Evolutionary conservation across 768 basidiomycete genomes (phyloP).

Genomic region (Stropharia rugosoannulata): DNA sequence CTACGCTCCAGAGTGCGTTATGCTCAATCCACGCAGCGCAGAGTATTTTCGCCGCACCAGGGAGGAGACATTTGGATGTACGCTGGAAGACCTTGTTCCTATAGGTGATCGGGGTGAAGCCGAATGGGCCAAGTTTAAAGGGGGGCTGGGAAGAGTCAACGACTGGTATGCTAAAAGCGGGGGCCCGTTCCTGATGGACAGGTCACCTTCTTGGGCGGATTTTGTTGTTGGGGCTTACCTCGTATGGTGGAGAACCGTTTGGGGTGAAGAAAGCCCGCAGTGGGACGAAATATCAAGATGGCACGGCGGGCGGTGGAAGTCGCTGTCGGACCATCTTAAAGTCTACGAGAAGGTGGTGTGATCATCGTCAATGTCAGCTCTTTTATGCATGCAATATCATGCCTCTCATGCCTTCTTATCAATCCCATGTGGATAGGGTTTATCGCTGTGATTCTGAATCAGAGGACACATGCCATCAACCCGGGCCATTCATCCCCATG

Average conservation of each 20-base stretch:
- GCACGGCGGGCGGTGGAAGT: slow-evolving; percentile 40
- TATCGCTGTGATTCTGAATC: too few species aligned
- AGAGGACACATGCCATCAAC: not conserved
- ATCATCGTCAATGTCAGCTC: not conserved
- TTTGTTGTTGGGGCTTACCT: slow-evolving; percentile 32
- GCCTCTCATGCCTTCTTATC: too few species aligned
- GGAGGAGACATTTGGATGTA: slow-evolving; percentile 28
- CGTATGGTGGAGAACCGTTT: slow-evolving; percentile 28
- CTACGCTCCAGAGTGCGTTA: slow-evolving; percentile 15
- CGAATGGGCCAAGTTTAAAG: slow-evolving; percentile 37
- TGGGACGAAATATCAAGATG: slow-evolving; percentile 40
- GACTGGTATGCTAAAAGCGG: slow-evolving; percentile 29
- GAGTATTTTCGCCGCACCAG: slow-evolving; percentile 37
- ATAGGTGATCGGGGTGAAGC: slow-evolving; percentile 25
- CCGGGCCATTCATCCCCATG: not conserved
- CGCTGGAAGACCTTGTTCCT: slow-evolving; percentile 35
- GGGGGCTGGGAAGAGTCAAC: slow-evolving; percentile 25
- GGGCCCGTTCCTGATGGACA: slow-evolving; percentile 37
- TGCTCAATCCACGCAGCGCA: slow-evolving; percentile 21
- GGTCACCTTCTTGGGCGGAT: slow-evolving; percentile 38
- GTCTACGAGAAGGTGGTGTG: slow-evolving; percentile 24
- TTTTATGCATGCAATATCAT: not conserved
- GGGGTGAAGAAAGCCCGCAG: slow-evolving; percentile 36
- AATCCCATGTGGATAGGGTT: too few species aligned
- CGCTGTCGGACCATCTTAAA: slow-evolving; percentile 25